phyloP scores from a whole-genome alignment of 495 filamentous ascomycete species.

The Penicillium tannophilum region DNA sequence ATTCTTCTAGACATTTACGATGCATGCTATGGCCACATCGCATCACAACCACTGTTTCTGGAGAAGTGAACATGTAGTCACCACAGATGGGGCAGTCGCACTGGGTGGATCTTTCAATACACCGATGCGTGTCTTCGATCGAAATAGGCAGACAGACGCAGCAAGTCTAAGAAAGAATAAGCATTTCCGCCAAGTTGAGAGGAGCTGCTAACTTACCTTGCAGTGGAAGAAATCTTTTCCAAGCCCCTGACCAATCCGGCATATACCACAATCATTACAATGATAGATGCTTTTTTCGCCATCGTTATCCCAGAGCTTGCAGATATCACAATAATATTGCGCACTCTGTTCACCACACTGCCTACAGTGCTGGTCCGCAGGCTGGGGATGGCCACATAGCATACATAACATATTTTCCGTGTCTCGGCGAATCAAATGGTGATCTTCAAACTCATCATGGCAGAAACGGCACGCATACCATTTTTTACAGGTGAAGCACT shows the following conservation, averaged over 20 bases:
- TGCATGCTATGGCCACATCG: conserved; percentile 96
- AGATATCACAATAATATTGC: conserved; percentile 93
- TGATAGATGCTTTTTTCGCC: conserved; percentile 92
- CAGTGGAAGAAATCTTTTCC: conserved; percentile 98
- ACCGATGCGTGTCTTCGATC: conserved; percentile 80
- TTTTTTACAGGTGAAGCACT: conserved; percentile 82
- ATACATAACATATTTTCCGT: conserved; percentile 98
- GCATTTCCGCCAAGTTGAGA: not conserved
- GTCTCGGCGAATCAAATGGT: conserved; percentile 74
- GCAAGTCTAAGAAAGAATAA: conserved; percentile 64
- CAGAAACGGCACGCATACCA: conserved; percentile 98
- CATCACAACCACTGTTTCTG: conserved; percentile 87
- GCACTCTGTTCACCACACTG: conserved; percentile 76
- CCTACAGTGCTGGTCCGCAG: conserved; percentile 73
- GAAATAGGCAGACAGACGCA: conserved; percentile 88
- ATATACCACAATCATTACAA: conserved; percentile 95
- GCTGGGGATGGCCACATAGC: conserved; percentile 86
- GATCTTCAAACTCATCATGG: conserved; percentile 85
- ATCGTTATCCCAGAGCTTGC: conserved; percentile 97
- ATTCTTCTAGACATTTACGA: conserved; percentile 77
- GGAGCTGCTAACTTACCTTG: conserved; percentile 65
- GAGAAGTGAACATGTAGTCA: conserved; percentile 96
- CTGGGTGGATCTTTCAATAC: conserved; percentile 91
- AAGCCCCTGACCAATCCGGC: conserved; percentile 83
- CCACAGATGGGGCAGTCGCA: conserved; percentile 98